phyloP scores from a whole-genome alignment of 306 rosid species.

The Ceratonia siliqua region DNA sequence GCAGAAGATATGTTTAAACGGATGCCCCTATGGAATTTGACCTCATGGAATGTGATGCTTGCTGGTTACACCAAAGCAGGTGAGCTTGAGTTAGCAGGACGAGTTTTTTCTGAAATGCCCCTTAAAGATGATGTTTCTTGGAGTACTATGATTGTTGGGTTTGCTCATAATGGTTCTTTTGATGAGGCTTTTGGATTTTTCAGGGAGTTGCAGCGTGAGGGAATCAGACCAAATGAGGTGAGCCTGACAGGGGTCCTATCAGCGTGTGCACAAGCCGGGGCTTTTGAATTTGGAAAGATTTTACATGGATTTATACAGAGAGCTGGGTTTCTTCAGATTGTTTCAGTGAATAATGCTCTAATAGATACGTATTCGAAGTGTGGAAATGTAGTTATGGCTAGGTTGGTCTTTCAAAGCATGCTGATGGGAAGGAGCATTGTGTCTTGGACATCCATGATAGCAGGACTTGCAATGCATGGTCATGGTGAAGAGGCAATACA shows the following conservation, averaged over 20 bases:
- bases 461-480: conserved; percentile 86
- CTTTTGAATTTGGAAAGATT: conserved; percentile 70
- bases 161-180: conserved; percentile 63
- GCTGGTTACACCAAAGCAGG: conserved; percentile 70
- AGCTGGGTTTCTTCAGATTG: conserved; percentile 61
- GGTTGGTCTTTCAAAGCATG: conserved; percentile 64
- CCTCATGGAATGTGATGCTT: conserved; percentile 81
- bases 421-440: conserved; percentile 50
- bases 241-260: conserved; percentile 82
- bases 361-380: conserved; percentile 71
- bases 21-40: conserved; percentile 69
- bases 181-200: conserved; percentile 72
- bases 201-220: conserved; percentile 52
- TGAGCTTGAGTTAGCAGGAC: conserved; percentile 65
- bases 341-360: conserved; percentile 74
- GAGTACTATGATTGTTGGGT: conserved; percentile 91
- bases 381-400: conserved; percentile 72
- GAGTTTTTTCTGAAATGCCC: conserved; percentile 61
- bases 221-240: conserved; percentile 67
- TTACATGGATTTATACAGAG: conserved; percentile 70
- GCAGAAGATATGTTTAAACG: conserved; percentile 45
- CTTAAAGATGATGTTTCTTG: conserved; percentile 74
- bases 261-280: conserved; percentile 86
- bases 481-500: conserved; percentile 68
- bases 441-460: conserved; percentile 82